These are phyloP conservation scores for Xylaria acuta DNA, from an alignment of 495 filamentous ascomycete species.

Conservation along the genomic window DNA sequence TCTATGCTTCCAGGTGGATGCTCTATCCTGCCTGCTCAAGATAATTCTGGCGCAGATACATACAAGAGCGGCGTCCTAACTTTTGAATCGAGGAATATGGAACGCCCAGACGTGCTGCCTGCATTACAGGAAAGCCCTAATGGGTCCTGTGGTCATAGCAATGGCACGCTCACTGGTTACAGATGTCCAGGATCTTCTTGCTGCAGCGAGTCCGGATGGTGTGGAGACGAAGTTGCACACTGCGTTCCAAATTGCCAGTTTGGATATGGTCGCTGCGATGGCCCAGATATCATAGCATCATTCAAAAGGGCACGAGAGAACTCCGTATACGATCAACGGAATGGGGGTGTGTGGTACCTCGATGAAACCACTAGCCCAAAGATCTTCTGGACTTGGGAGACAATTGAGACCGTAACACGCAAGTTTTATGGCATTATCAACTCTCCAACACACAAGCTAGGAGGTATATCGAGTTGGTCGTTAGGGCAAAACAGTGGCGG, in stretches of 20 bases:
- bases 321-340: conserved; percentile 53
- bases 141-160: conserved; percentile 14
- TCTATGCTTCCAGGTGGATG: conserved; percentile 60
- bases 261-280: conserved; percentile 36
- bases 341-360: conserved; percentile 67
- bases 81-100: conserved; percentile 44
- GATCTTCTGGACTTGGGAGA: conserved; percentile 75
- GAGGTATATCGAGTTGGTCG: conserved; percentile 65
- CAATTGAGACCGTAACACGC: conserved; percentile 55
- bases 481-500: conserved; percentile 59
- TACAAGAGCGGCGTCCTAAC: conserved; percentile 62
- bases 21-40: conserved; percentile 59
- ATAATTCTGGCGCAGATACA: conserved; percentile 62
- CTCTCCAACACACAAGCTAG: conserved; percentile 51
- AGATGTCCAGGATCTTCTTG: conserved; percentile 32
- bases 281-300: conserved; percentile 34
- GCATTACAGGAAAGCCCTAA: not conserved
- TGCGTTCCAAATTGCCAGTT: conserved; percentile 33
- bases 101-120: not conserved
- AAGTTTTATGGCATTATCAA: conserved; percentile 66
- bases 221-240: conserved; percentile 34
- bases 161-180: conserved; percentile 20
- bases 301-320: conserved; percentile 53
- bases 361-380: conserved; percentile 49
- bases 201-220: conserved; percentile 33